Evolutionary conservation across 148 eudicot genomes (phyloP).

Genomic region (Vaccinium corymbosum): DNA sequence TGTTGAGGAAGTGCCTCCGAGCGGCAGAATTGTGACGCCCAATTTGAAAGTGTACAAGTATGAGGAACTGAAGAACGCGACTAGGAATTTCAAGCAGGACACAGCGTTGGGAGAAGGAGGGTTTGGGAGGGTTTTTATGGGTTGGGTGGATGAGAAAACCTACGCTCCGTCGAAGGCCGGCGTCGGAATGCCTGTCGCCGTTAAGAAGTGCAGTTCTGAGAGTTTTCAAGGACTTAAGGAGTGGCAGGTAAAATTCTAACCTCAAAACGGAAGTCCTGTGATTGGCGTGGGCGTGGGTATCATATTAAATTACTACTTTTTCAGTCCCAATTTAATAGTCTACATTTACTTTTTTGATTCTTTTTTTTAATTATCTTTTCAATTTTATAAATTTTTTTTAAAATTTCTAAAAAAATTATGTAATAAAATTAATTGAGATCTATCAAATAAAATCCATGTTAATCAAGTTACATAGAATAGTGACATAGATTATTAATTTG

Average conservation of each 20-base stretch:
- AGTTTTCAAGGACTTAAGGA: slow-evolving; percentile 74
- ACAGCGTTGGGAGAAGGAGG: slow-evolving; percentile 78
- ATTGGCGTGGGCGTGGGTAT: no score
- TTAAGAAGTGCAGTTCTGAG: slow-evolving; percentile 65
- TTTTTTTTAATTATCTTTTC: no score
- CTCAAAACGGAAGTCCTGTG: no score
- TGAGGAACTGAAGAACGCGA: slow-evolving; percentile 49
- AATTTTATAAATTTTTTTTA: no score
- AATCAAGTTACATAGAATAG: no score
- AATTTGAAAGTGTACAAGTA: slow-evolving; percentile 44
- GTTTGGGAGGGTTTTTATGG: slow-evolving; percentile 78
- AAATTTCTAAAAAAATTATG: no score
- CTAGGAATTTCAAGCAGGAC: slow-evolving; percentile 61
- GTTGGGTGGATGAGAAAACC: slow-evolving; percentile 65
- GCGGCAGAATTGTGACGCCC: slow-evolving; percentile 46
- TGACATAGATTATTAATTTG: no score
- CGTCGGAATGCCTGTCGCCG: slow-evolving; percentile 65
- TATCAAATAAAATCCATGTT: no score
- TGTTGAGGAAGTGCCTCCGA: slow-evolving; percentile 10
- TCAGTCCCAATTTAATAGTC: no score
- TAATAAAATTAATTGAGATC: no score
- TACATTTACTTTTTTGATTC: no score
- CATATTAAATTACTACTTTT: no score
- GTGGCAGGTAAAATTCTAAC: slow-evolving; percentile 60
- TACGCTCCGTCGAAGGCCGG: slow-evolving; percentile 68